Base-by-base conservation (phyloP, 192 early-diverging fungal species). In the Gamsiella multidivaricata region DNA sequence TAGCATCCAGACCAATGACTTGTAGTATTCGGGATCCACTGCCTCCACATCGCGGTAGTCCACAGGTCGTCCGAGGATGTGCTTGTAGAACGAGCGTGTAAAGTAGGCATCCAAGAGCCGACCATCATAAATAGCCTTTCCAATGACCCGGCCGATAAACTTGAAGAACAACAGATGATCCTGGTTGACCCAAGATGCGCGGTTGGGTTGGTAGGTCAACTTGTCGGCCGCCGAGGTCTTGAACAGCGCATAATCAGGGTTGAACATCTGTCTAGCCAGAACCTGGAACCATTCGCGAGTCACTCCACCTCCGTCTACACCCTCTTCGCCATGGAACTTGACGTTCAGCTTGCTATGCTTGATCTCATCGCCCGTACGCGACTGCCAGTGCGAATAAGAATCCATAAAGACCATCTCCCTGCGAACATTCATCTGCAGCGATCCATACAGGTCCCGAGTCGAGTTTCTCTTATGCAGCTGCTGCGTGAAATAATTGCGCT, bases 241-340 rank as follows among this genome's bases (percentile, higher is more conserved):
- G 84, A 99, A 99, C 61, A 99, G 78, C 26, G 96, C 96, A 72
- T 99, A 98, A 72, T 97, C 90, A 2, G 96, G 96, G 80, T 99
- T 94, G 80, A 99, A 98, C 95, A 99, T 99, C 75, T 97, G 94
- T 22, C 94, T 86, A 14, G 97, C 94, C 9, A 99, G 88, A 5
- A 93, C 97, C 65, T 94, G 94, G 89, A 97, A 99, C 96, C 96
- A 99, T 84, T 99, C 97, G 58, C 97, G 89, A 3, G 95, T 97
- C 0, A 99, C 94, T 56, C 97, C 97, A 25, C 97, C 97, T n/a
- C 94, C 96, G 83, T 99, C 97, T 0, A 99, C 94, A 50, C 97
- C 97, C 70, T 97, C 97, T 80, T 99, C 97, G 29, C 96, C 93
- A 69, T 92, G 88, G 84, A 99, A 99, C 33, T 93, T 87, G 47